phyloP scores from a whole-genome alignment of 768 basidiomycete species.

The Boletus insuetus region DNA sequence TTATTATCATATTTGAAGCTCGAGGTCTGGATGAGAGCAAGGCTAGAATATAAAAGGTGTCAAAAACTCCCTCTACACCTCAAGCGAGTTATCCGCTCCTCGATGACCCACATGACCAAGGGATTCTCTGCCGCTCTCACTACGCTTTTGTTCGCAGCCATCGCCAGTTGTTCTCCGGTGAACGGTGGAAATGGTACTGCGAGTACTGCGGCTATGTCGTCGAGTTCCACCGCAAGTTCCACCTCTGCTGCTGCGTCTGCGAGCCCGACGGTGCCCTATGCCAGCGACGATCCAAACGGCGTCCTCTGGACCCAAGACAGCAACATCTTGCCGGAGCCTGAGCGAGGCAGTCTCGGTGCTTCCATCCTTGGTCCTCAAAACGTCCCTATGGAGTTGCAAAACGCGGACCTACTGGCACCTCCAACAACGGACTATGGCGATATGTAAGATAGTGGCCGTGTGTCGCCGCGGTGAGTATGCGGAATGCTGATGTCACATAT shows the following conservation, averaged over 20 bases:
- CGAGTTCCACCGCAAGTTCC: background rate
- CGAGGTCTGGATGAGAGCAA: too few species aligned
- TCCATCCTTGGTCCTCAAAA: conserved; percentile 56
- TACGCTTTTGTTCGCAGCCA: conserved; percentile 1
- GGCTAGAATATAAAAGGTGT: too few species aligned
- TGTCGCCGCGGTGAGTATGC: too few species aligned
- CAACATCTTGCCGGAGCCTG: conserved; percentile 35
- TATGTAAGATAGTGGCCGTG: conserved; percentile 31
- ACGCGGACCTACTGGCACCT: conserved; percentile 54
- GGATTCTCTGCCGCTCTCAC: background rate
- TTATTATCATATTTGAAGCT: too few species aligned
- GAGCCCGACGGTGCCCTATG: conserved; percentile 40
- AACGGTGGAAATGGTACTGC: too few species aligned
- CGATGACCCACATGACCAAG: conserved; percentile 4
- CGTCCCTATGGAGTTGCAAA: conserved; percentile 48
- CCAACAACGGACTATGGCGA: conserved; percentile 58
- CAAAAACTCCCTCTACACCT: too few species aligned
- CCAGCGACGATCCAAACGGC: conserved; percentile 41
- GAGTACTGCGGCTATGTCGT: background rate
- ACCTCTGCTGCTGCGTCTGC: conserved; percentile 26
- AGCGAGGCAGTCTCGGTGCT: conserved; percentile 43
- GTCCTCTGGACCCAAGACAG: conserved; percentile 35
- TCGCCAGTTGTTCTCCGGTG: background rate
- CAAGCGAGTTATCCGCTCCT: too few species aligned
- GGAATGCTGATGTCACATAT: background rate